These are phyloP conservation scores for Collybiopsis confluens DNA, from an alignment of 768 basidiomycete species.

Conservation along the genomic window DNA sequence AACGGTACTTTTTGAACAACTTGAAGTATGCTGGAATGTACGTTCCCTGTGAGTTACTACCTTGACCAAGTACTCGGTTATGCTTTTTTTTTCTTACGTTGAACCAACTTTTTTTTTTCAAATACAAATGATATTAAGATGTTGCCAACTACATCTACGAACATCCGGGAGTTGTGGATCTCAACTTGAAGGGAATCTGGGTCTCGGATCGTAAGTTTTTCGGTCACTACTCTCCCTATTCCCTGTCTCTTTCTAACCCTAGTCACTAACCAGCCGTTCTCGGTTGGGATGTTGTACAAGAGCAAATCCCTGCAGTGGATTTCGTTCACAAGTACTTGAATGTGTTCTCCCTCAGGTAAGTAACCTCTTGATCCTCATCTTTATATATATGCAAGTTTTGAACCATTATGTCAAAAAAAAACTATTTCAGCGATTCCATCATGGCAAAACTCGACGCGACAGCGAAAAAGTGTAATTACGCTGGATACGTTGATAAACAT, in stretches of 20 bases:
- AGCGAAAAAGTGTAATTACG: constrained; percentile 56
- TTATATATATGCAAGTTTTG: no score
- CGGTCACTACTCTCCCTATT: background rate
- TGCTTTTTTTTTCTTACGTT: no score
- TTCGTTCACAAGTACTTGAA: constrained; percentile 72
- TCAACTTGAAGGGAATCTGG: constrained; percentile 69
- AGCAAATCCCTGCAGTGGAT: constrained; percentile 66
- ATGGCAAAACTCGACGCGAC: constrained; percentile 51
- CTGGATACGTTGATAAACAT: constrained; percentile 55
- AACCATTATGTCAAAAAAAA: no score
- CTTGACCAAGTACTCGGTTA: no score
- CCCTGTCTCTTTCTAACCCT: background rate
- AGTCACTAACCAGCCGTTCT: constrained; percentile 45
- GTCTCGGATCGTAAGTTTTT: constrained; percentile 58
- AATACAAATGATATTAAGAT: constrained; percentile 35
- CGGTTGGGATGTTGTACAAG: constrained; percentile 61
- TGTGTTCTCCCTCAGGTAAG: constrained; percentile 72
- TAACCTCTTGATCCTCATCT: no score
- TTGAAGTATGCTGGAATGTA: constrained; percentile 56
- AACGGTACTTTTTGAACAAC: constrained; percentile 13
- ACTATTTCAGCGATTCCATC: constrained; percentile 55
- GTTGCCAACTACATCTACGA: constrained; percentile 73
- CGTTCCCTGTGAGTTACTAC: constrained; percentile 47
- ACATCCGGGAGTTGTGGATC: constrained; percentile 45
- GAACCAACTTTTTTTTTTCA: background rate